These are phyloP conservation scores for Gnomoniopsis smithogilvyi DNA, from an alignment of 2,329 filamentous ascomycete genomes.

Conservation along the genomic window DNA sequence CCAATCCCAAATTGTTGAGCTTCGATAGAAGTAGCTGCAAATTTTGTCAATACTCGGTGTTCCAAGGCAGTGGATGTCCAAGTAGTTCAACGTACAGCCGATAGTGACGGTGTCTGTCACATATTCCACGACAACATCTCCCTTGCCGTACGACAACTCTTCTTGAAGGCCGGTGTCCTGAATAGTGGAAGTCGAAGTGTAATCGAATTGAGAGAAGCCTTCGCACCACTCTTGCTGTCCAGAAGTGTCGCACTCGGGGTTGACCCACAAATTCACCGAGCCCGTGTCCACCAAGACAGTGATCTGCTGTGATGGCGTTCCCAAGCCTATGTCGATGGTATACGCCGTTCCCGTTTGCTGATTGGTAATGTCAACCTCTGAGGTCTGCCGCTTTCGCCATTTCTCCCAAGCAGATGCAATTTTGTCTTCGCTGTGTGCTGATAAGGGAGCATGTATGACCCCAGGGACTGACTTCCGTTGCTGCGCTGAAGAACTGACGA, in stretches of 20 bases:
- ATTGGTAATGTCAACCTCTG: background rate
- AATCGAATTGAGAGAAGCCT: slow-evolving; percentile 42
- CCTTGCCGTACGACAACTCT: slow-evolving; percentile 35
- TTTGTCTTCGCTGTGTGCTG: background rate
- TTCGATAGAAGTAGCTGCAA: slow-evolving; percentile 32
- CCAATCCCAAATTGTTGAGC: slow-evolving; percentile 51
- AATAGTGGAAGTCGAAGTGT: slow-evolving; percentile 36
- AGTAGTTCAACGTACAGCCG: slow-evolving; percentile 30
- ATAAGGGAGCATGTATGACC: background rate
- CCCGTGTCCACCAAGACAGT: slow-evolving; percentile 52
- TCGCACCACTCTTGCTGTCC: slow-evolving; percentile 35
- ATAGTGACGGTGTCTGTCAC: slow-evolving; percentile 44
- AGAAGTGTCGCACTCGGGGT: slow-evolving; percentile 42
- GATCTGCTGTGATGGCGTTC: slow-evolving; percentile 44
- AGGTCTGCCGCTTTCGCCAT: slow-evolving; percentile 1
- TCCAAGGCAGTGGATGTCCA: background rate
- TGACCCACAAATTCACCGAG: slow-evolving; percentile 54
- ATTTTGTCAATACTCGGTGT: background rate
- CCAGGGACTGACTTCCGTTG: background rate
- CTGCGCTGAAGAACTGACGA: background rate
- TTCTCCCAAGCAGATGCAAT: background rate
- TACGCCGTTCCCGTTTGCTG: slow-evolving; percentile 8
- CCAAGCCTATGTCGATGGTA: slow-evolving; percentile 37
- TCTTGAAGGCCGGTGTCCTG: slow-evolving; percentile 34
- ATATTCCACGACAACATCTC: slow-evolving; percentile 40